Conservation (phyloP, 345 rosid genomes). For the Pistacia atlantica region DNA sequence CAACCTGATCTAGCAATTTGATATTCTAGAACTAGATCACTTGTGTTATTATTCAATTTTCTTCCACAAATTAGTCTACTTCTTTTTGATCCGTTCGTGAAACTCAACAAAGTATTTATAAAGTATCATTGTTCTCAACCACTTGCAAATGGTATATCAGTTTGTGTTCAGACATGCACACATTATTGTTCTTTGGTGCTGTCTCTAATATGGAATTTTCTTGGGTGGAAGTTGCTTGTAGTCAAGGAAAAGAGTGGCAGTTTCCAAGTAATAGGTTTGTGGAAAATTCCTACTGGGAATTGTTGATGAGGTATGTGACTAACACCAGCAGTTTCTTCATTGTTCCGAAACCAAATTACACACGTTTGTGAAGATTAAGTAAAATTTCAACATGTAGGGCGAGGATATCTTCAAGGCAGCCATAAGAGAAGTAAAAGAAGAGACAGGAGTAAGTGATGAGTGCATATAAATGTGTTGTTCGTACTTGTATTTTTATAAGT, state of each 20-base stretch:
- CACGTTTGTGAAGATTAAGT: constrained; percentile 4
- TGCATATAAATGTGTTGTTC: neutral
- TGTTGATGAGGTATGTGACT: constrained; percentile 67
- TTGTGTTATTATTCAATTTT: neutral
- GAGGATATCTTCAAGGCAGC: constrained; percentile 72
- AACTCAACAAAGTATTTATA: neutral
- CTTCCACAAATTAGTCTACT: neutral
- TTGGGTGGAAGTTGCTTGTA: constrained; percentile 58
- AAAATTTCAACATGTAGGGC: constrained; percentile 44
- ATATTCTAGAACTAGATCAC: neutral
- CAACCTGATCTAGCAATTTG: neutral
- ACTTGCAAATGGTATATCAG: neutral
- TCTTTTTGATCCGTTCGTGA: neutral
- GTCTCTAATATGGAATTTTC: constrained; percentile 15
- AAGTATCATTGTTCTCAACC: neutral
- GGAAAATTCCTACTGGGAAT: constrained; percentile 92
- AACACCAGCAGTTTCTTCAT: constrained; percentile 1
- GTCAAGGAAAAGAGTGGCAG: constrained; percentile 79
- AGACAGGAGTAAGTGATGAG: constrained; percentile 66
- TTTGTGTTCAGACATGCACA: neutral
- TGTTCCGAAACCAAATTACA: neutral
- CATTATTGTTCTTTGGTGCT: neutral
- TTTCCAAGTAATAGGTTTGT: constrained; percentile 52
- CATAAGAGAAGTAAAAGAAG: constrained; percentile 82
- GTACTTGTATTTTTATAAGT: neutral